phyloP scores from a whole-genome alignment of 1,284 basidiomycete species.

The Microbotryum violaceum region DNA sequence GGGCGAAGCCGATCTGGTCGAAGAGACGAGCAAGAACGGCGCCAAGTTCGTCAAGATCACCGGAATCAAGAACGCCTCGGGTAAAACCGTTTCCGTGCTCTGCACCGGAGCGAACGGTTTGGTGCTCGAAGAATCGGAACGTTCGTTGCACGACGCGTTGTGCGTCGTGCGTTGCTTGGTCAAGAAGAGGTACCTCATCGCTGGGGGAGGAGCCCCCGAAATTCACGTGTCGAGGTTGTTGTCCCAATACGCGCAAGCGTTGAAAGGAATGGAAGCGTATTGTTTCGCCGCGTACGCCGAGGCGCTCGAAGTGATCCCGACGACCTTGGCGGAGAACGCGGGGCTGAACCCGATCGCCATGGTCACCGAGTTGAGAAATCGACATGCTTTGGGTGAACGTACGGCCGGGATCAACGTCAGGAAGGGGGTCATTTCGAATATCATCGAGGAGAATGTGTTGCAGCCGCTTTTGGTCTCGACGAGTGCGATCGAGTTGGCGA shows the following conservation, averaged over 20 bases:
- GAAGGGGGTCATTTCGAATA: constrained; percentile 48
- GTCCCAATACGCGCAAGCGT: constrained; percentile 82
- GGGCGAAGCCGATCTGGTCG: constrained; percentile 89
- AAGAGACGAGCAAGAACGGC: constrained; percentile 77
- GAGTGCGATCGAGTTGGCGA: constrained; percentile 87
- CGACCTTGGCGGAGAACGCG: constrained; percentile 95
- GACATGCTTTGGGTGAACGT: constrained; percentile 88
- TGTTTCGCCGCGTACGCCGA: constrained; percentile 99
- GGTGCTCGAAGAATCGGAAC: constrained; percentile 94
- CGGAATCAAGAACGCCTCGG: constrained; percentile 81
- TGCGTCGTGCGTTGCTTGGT: constrained; percentile 97
- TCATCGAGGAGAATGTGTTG: constrained; percentile 82
- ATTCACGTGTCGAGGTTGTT: constrained; percentile 94
- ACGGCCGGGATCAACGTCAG: constrained; percentile 98
- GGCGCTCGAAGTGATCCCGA: constrained; percentile 95
- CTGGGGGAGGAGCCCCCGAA: constrained; percentile 95
- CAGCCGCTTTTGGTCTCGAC: constrained; percentile 94
- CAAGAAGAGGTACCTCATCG: constrained; percentile 93
- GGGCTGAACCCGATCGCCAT: constrained; percentile 97
- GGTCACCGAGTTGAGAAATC: constrained; percentile 93
- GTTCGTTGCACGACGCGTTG: constrained; percentile 93
- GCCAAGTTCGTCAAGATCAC: constrained; percentile 91
- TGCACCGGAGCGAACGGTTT: constrained; percentile 91
- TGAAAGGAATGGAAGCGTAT: constrained; percentile 98
- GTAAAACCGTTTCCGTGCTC: constrained; percentile 88